Percentiles rank a stretch among this genome's conserved stretches.
Conservation (phyloP, 371 early-diverging fungal genomes). For the Circinella minor region DNA sequence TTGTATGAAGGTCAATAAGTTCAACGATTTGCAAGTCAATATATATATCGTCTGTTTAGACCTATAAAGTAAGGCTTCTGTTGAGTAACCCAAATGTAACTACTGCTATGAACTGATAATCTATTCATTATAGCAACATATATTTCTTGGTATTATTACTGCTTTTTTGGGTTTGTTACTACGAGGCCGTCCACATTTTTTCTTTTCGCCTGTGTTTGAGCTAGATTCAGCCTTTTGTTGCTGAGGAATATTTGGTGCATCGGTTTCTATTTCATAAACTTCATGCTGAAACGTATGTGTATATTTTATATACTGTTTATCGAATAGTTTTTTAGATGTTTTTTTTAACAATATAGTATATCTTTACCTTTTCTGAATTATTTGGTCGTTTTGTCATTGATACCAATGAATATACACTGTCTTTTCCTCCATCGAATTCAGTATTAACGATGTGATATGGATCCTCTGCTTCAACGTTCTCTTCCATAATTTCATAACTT, state of each 20-base stretch:
- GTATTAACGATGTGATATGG: background rate
- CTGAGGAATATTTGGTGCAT: constrained; percentile 3
- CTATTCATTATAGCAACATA: too few relatives aligned
- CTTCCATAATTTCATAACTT: constrained; percentile 6
- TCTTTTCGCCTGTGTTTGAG: background rate
- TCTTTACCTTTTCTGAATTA: constrained; percentile 4
- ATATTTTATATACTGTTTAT: constrained; percentile 5
- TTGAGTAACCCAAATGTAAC: too few relatives aligned
- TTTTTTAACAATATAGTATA: background rate
- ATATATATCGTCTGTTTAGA: too few relatives aligned
- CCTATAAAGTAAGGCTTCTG: too few relatives aligned
- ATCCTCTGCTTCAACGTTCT: constrained; percentile 3
- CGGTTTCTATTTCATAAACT: constrained; percentile 1
- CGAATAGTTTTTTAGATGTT: background rate
- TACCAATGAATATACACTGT: background rate
- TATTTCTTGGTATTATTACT: background rate
- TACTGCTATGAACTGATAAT: too few relatives aligned
- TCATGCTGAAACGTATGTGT: background rate
- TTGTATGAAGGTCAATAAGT: too few relatives aligned
- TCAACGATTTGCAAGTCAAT: too few relatives aligned
- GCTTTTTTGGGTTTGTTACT: background rate
- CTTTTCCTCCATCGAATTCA: constrained; percentile 4
- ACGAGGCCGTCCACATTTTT: background rate
- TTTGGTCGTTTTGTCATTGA: constrained; percentile 6
- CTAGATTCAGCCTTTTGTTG: background rate